These are phyloP conservation scores for Circinella umbellata DNA, from an alignment of 371 early-diverging fungal genomes.

Conservation along the genomic window DNA sequence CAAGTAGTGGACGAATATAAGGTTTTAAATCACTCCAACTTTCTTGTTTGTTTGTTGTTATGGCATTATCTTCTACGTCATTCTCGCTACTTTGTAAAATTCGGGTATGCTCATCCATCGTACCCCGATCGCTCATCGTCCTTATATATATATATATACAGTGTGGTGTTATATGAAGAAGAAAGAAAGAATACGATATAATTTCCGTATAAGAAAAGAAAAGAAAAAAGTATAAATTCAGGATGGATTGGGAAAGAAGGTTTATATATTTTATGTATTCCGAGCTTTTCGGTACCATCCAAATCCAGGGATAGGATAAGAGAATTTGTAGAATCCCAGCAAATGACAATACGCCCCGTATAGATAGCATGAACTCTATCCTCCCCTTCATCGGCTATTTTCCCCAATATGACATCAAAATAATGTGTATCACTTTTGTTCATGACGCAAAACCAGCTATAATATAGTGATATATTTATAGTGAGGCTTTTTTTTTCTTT, in stretches of 20 bases:
- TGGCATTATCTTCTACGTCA: background rate
- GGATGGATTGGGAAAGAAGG: too few species aligned
- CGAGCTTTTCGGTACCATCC: too few species aligned
- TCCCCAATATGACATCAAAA: background rate
- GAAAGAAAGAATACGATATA: background rate
- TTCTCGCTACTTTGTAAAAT: background rate
- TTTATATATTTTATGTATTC: too few species aligned
- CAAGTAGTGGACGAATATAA: constrained; percentile 21
- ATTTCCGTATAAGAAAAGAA: background rate
- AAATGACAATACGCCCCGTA: constrained; percentile 6
- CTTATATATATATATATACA: too few species aligned
- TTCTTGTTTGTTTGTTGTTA: constrained; percentile 12
- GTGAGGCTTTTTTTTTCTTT: background rate
- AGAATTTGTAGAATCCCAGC: background rate
- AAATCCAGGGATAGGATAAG: too few species aligned
- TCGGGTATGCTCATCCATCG: background rate
- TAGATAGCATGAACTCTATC: too few species aligned
- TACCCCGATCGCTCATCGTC: background rate
- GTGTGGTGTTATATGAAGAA: background rate
- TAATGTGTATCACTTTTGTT: too few species aligned
- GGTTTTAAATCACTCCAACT: constrained; percentile 29
- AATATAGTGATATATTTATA: background rate
- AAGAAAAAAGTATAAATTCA: background rate
- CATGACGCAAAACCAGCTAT: too few species aligned
- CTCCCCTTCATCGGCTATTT: background rate